phyloP scores from a whole-genome alignment of 352 stramenopile species.

The Phytophthora europaea region DNA sequence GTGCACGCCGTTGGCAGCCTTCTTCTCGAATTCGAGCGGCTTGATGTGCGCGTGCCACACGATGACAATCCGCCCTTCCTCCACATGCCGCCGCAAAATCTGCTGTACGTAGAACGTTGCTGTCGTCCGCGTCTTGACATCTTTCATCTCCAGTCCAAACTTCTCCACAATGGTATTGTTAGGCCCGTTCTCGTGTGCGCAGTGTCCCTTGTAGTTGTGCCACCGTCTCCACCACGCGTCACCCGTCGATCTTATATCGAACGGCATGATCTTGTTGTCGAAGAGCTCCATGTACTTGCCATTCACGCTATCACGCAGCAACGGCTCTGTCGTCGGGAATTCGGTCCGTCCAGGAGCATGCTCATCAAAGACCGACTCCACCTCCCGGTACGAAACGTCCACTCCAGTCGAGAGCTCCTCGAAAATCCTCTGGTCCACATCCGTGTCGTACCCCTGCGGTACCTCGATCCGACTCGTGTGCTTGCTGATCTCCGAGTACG shows the following conservation, averaged over 20 bases:
- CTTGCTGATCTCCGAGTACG: conserved; percentile 34
- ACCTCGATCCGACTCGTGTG: conserved; percentile 39
- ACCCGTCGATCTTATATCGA: conserved; percentile 40
- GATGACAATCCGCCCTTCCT: conserved; percentile 63
- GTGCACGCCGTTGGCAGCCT: conserved; percentile 37
- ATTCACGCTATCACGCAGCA: conserved; percentile 46
- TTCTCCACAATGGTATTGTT: conserved; percentile 68
- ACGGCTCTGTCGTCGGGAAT: conserved; percentile 32
- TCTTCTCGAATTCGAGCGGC: conserved; percentile 60
- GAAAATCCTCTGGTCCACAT: conserved; percentile 34
- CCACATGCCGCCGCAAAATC: conserved; percentile 61
- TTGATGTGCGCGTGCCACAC: conserved; percentile 69
- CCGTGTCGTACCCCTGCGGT: conserved; percentile 17
- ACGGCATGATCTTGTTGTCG: conserved; percentile 52
- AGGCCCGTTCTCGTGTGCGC: conserved; percentile 35
- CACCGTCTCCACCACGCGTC: conserved; percentile 50
- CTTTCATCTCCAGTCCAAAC: conserved; percentile 65
- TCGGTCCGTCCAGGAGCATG: conserved; percentile 24
- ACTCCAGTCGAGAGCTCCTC: conserved; percentile 38
- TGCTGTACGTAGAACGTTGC: conserved; percentile 65
- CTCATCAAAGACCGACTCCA: conserved; percentile 43
- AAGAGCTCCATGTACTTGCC: conserved; percentile 61
- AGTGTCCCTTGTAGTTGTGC: conserved; percentile 42
- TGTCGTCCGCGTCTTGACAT: conserved; percentile 52
- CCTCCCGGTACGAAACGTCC: conserved; percentile 37